A percentile compares a stretch with the other conserved stretches of the same genome.
Evolutionary conservation across 495 filamentous ascomycete species (phyloP).

Genomic region (Aspergillus ellipticus): DNA sequence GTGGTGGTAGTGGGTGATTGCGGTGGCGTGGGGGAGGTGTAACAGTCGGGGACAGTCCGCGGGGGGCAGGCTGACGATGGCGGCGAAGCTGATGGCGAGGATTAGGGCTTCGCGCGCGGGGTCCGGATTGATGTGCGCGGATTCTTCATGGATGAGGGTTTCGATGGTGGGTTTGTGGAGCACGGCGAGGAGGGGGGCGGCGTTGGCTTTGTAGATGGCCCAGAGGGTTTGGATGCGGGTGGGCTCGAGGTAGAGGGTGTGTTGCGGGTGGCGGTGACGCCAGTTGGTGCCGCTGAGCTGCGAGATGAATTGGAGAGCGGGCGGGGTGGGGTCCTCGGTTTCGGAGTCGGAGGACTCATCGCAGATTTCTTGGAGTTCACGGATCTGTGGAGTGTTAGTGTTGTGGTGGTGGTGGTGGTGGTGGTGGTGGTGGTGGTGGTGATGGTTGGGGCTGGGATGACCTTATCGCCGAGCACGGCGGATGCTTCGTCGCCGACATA

Average conservation of each 20-base stretch:
- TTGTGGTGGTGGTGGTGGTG: background rate
- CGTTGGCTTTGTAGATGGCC: conserved; percentile 58
- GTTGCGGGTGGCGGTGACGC: background rate
- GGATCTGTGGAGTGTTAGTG: conserved; percentile 25
- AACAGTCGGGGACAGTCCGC: conserved; percentile 16
- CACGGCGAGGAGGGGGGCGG: conserved; percentile 60
- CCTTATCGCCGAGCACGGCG: conserved; percentile 60
- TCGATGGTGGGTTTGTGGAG: conserved; percentile 54
- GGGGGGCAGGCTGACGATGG: conserved; percentile 58
- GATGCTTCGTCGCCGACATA: conserved; percentile 63
- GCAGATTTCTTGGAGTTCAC: conserved; percentile 57
- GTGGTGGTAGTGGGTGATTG: conserved; percentile 59
- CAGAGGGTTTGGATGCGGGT: conserved; percentile 60
- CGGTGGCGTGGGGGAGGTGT: conserved; percentile 4
- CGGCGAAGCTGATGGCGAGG: conserved; percentile 69
- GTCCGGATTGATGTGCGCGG: conserved; percentile 40
- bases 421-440: too few relatives aligned
- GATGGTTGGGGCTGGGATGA: too few relatives aligned
- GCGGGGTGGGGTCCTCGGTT: conserved; percentile 26
- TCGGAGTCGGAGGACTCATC: conserved; percentile 50
- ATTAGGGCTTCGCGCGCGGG: conserved; percentile 55
- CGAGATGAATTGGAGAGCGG: background rate
- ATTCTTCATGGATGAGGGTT: conserved; percentile 26
- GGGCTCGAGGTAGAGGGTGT: conserved; percentile 38
- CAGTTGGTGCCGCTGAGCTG: background rate